Evolutionary conservation across 2,329 filamentous ascomycete genomes (phyloP).

Genomic region (Verruconis gallopava): DNA sequence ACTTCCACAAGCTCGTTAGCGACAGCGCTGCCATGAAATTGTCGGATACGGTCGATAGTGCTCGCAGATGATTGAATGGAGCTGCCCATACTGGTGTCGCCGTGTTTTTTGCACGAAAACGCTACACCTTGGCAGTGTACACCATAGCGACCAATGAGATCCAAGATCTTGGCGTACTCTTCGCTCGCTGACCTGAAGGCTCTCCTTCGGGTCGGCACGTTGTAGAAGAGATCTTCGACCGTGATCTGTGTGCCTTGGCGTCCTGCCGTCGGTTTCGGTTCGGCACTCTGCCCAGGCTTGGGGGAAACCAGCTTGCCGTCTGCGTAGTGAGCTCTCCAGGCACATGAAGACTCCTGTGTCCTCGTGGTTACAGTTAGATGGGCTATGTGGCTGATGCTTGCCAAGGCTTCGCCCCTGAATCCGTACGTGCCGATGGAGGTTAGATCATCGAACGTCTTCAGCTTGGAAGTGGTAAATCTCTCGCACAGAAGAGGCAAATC

Average conservation of each 20-base stretch:
- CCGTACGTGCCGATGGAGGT: conserved; percentile 86
- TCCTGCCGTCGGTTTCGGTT: conserved; percentile 79
- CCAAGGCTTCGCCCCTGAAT: conserved; percentile 91
- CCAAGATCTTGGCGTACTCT: conserved; percentile 95
- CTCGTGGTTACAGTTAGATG: conserved; percentile 92
- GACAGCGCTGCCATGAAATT: conserved; percentile 72
- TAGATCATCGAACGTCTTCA: conserved; percentile 86
- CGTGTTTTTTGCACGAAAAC: conserved; percentile 94
- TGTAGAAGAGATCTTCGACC: conserved; percentile 94
- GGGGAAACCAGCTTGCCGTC: conserved; percentile 68
- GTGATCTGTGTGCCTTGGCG: conserved; percentile 87
- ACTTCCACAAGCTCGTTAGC: conserved; percentile 82
- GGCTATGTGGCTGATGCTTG: conserved; percentile 96
- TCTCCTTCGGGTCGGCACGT: conserved; percentile 72
- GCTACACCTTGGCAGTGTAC: conserved; percentile 84
- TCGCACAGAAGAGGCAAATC: conserved; percentile 88
- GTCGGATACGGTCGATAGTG: conserved; percentile 71
- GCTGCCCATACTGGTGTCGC: conserved; percentile 71
- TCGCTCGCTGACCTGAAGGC: conserved; percentile 88
- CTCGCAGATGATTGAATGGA: conserved; percentile 63
- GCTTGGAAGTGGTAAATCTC: conserved; percentile 91
- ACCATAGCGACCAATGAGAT: conserved; percentile 85
- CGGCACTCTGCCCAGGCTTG: conserved; percentile 76
- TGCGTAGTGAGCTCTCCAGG: conserved; percentile 81
- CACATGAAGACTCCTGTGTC: conserved; percentile 74